Percentiles rank a stretch among this genome's conserved stretches.
Conservation (phyloP, 768 basidiomycete species). For the Tulasnella sp. region DNA sequence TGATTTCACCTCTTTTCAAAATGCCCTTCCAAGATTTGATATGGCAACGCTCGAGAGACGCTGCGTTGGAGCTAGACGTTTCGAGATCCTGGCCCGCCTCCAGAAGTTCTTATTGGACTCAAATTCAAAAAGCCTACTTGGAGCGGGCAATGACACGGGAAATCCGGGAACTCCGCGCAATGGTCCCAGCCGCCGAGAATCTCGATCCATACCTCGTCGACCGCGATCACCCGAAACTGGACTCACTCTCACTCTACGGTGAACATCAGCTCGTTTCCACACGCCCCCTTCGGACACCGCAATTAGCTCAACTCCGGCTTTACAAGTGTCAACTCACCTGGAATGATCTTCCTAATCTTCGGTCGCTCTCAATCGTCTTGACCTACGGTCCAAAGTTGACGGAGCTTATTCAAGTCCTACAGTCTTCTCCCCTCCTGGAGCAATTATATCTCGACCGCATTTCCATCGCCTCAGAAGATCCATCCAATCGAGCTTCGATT, state of each 20-base stretch:
- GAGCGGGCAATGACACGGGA: background rate
- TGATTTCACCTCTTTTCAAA: background rate
- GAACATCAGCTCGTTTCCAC: background rate
- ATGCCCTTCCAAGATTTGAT: background rate
- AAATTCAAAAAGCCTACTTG: background rate
- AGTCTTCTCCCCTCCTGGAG: background rate
- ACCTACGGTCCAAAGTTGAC: background rate
- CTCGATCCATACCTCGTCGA: background rate
- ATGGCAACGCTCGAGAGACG: background rate
- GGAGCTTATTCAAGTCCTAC: background rate
- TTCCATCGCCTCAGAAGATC: background rate
- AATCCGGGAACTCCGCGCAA: background rate
- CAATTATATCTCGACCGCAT: background rate
- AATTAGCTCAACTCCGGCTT: background rate
- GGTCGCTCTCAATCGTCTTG: background rate
- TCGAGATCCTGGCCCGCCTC: background rate
- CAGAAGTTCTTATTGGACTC: background rate
- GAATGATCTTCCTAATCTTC: background rate
- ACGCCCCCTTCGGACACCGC: background rate
- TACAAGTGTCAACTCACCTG: background rate
- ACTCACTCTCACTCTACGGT: background rate
- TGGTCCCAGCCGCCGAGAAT: background rate
- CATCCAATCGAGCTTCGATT: background rate
- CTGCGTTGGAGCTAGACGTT: background rate
- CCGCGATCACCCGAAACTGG: background rate